Evolutionary conservation across 768 basidiomycete genomes (phyloP).

Genomic region (Termitomyces sp.): DNA sequence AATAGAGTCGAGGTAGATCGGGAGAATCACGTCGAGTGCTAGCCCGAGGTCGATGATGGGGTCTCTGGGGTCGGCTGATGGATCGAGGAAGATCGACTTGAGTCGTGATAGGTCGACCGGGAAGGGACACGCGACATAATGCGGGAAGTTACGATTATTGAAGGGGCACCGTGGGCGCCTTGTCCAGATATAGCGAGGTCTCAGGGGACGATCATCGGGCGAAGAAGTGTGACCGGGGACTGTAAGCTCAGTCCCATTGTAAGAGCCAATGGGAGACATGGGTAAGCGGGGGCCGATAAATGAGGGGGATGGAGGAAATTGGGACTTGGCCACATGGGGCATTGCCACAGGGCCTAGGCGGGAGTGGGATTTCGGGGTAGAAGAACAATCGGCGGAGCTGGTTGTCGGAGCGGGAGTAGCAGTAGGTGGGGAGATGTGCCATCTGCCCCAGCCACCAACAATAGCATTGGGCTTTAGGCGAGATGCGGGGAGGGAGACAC

Average conservation of each 20-base stretch:
- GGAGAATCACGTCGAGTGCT: no score
- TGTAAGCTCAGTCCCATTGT: no score
- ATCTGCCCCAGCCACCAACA: background rate
- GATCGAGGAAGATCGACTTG: background rate
- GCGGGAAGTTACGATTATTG: no score
- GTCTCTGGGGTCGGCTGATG: no score
- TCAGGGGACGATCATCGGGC: background rate
- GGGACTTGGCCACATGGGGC: background rate
- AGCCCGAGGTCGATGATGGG: no score
- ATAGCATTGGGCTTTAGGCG: background rate
- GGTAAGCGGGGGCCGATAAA: no score
- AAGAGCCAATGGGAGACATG: no score
- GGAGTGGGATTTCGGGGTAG: background rate
- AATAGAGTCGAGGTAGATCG: background rate
- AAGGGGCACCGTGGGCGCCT: no score
- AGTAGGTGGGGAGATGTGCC: background rate
- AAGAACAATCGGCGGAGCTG: no score
- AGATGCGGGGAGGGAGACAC: background rate
- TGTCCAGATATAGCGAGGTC: no score
- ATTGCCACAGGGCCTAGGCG: background rate
- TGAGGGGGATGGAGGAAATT: no score
- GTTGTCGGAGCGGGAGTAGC: background rate
- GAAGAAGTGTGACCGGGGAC: background rate
- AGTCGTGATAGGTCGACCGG: background rate
- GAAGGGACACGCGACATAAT: no score